Evolutionary conservation across 2,329 filamentous ascomycete genomes (phyloP), one percentile per base, ranked within the genome.

Genomic region (Amauroascus niger): DNA sequence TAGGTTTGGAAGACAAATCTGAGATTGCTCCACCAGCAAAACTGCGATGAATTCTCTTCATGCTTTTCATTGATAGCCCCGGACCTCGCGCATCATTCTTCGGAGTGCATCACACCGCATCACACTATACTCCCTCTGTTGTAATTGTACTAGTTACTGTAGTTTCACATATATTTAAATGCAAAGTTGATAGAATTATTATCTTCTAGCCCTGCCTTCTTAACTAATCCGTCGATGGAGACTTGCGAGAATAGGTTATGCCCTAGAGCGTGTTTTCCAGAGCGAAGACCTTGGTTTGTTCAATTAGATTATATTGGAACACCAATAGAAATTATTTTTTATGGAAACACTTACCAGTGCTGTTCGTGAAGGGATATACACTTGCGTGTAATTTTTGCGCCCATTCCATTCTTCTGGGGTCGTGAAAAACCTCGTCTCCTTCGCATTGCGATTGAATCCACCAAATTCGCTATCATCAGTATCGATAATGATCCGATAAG

Each of bases 341-440:
- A 54, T 48, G 33, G 43, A 40, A 33, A 37, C 14, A 74, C 78
- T 73, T 69, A 95, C 90, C 68, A 96, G 74, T 18, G 88, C 91
- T 57, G 86, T 89, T 63, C 91, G 78, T 50, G 81, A 81, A 14
- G 91, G 91, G 57, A 95, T 81, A 67, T 98, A 98, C 51, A 96
- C 80, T 67, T 97, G 93, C 46, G 88, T 81, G 74, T 88, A 96
- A 71, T 97, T 97, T 74, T 80, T 85, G 58, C 93, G 77, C 13
- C 80, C 81, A 66, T 97, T 97, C 93, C 93, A 97, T 58, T 80
- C 79, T 74, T 96, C 81, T 13, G 88, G 81, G 4, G 88, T 94
- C 0, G 93, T 97, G 69, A 95, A 96, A 76, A 93, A 97, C 32
- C 88, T 78, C 1, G 88, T 93, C n/a, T 73, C 79, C 59, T 87